These are phyloP conservation scores for Sporothrix dimorphospora DNA, from an alignment of 2,329 filamentous ascomycete genomes.

Conservation along the genomic window DNA sequence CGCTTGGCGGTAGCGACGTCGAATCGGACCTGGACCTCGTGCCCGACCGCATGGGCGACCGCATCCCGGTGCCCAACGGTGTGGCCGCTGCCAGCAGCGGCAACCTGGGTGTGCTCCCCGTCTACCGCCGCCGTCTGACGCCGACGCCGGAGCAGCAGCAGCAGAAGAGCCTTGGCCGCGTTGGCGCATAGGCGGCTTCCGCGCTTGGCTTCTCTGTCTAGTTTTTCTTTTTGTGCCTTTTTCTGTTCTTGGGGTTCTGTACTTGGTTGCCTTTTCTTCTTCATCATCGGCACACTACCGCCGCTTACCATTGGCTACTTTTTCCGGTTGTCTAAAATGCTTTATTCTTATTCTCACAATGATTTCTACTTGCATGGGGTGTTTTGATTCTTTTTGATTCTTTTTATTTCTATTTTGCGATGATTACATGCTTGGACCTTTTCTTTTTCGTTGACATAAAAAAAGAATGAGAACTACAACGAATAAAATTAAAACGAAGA, in stretches of 20 bases:
- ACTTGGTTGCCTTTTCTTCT: not conserved
- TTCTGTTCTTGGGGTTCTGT: not conserved
- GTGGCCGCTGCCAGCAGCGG: constrained; percentile 33
- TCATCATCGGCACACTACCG: not conserved
- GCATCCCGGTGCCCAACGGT: constrained; percentile 50
- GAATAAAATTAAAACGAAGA: not conserved
- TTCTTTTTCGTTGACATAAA: not conserved
- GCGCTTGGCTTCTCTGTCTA: not conserved
- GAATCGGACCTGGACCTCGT: constrained; percentile 57
- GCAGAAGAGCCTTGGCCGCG: constrained; percentile 18
- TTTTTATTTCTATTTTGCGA: not conserved
- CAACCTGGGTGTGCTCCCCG: constrained; percentile 30
- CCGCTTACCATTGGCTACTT: not conserved
- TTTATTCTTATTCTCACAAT: not conserved
- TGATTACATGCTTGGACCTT: not conserved
- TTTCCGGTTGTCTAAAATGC: not conserved
- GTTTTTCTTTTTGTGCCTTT: not conserved
- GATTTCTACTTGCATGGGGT: not conserved
- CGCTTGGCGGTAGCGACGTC: not conserved
- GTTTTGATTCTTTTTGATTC: not conserved
- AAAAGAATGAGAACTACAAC: not conserved
- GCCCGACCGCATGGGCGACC: constrained; percentile 65
- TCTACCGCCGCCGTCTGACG: constrained; percentile 46
- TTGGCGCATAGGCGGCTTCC: constrained; percentile 32
- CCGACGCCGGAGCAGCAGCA: constrained; percentile 53